phyloP scores from a whole-genome alignment of 805 yeast species.

The Clavispora asparagi region DNA sequence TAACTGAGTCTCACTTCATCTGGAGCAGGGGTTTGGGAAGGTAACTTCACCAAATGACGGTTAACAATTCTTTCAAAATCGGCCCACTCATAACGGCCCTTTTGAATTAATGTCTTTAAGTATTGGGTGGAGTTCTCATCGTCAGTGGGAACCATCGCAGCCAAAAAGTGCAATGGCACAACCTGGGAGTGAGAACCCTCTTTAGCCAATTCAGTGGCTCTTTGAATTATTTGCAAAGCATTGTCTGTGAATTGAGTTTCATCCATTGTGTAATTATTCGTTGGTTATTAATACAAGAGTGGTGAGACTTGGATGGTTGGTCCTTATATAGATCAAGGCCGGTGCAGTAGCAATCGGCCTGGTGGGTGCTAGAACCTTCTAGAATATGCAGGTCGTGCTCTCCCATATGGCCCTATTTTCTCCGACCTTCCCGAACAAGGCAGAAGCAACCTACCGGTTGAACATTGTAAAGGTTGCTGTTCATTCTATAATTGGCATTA shows the following conservation, averaged over 20 bases:
- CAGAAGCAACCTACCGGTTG: neutral
- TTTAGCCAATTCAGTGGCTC: slow-evolving; percentile 76
- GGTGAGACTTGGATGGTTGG: neutral
- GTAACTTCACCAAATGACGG: slow-evolving; percentile 73
- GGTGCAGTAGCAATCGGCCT: slow-evolving; percentile 1
- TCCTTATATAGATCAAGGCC: slow-evolving; percentile 2
- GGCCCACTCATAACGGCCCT: slow-evolving; percentile 84
- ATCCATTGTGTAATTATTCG: slow-evolving; percentile 34
- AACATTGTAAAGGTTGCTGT: no score
- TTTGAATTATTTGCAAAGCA: slow-evolving; percentile 74
- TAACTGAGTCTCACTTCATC: slow-evolving; percentile 70
- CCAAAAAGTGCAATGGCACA: slow-evolving; percentile 83
- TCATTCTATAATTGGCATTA: no score
- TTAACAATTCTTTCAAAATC: slow-evolving; percentile 76
- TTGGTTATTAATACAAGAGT: neutral
- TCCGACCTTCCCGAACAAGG: neutral
- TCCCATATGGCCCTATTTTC: neutral
- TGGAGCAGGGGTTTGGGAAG: slow-evolving; percentile 88
- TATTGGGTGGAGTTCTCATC: slow-evolving; percentile 45
- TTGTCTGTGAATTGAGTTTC: slow-evolving; percentile 87
- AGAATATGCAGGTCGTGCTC: slow-evolving; percentile 7
- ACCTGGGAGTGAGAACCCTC: slow-evolving; percentile 82
- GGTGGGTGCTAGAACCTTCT: slow-evolving; percentile 10
- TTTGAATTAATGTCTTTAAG: slow-evolving; percentile 76
- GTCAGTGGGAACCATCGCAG: slow-evolving; percentile 78